Base-by-base conservation (phyloP, 768 basidiomycete genomes). In the Pleurotus eryngii region DNA sequence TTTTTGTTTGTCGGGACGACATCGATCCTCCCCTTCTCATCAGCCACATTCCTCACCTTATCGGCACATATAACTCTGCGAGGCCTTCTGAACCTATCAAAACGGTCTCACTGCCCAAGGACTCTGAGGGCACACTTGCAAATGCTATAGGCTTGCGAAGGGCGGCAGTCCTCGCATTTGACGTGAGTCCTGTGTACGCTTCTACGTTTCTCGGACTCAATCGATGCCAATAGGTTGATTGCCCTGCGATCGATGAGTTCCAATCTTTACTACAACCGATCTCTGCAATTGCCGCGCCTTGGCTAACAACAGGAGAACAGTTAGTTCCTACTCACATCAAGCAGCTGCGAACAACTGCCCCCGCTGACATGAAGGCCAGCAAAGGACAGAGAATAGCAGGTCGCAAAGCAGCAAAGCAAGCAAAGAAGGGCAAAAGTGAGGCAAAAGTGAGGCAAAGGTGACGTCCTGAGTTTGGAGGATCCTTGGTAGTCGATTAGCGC, bases 261-360 rank as follows among this genome's bases (percentile, higher is more conserved):
- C 57, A 68, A 4, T 64, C 73, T 3, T 60, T 84, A 39, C 63
- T 90, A 20, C 72, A 76, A 27, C 68, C 76, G 27, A 68, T 90
- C n/a, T 81, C 83, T 9, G 69, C 76, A 17, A 65, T 89, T 12
- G 72, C 77, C 14, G 90, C 90, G 0, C 74, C 85, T 5, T 95
- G 92, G 92, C 67, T 81, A 43, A 69, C 76, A 3, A 63, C 70
- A 30, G 46, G 61, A 5, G 59, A 68, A n/a, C 55, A 64, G 17
- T 73, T 86, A 22, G 71, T 89, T 42, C 84, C 87, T 2, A 92
- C 91, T 0, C 87, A 92, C 65, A 78, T 93, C 61, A 95, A 94
- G 65, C 90, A 92, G 61, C 67, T 93, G 18, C 79, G 80, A 15
- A 95, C 93, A 2, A 83, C 85, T 26, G 83, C 85, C 3, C 92